phyloP scores from a whole-genome alignment of 148 eudicot genomes.

The Fagopyrum esculentum region DNA sequence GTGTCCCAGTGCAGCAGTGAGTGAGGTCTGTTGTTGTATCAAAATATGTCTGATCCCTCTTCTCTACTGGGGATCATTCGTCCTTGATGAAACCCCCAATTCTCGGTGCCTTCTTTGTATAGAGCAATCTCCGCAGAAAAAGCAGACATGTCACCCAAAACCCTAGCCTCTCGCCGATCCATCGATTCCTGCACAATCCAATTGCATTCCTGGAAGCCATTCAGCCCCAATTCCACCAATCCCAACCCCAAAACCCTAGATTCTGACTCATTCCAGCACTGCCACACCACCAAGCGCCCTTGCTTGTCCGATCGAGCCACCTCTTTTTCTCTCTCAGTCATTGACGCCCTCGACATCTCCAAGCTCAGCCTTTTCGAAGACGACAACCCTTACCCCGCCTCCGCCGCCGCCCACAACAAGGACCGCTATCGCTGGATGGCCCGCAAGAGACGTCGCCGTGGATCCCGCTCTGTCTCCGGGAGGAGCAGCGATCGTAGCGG shows the following conservation, averaged over 20 bases:
- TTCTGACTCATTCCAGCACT: constrained; percentile 26
- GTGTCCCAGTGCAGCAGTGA: too few species aligned
- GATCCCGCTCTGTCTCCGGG: constrained; percentile 52
- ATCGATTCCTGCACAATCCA: constrained; percentile 62
- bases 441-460: constrained; percentile 45
- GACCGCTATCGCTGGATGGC: constrained; percentile 43
- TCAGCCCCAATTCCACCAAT: constrained; percentile 30
- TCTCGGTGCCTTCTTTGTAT: too few species aligned
- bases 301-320: constrained; percentile 70
- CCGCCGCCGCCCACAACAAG: constrained; percentile 13
- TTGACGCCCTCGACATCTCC: constrained; percentile 58
- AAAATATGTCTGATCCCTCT: too few species aligned
- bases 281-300: constrained; percentile 39
- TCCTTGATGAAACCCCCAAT: too few species aligned
- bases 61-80: too few species aligned
- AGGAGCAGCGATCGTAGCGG: constrained; percentile 70
- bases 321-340: constrained; percentile 35
- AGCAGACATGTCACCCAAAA: constrained; percentile 35
- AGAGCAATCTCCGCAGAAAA: too few species aligned
- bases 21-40: too few species aligned
- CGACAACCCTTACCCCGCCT: constrained; percentile 8
- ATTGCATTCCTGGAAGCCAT: constrained; percentile 64
- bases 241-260: constrained; percentile 40
- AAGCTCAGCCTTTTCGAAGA: constrained; percentile 58
- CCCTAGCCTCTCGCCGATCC: constrained; percentile 40